A percentile compares a stretch with the other conserved stretches of the same genome.
phyloP scores from a whole-genome alignment of 202 grass and related monocot species.

The Sporobolus alterniflorus region DNA sequence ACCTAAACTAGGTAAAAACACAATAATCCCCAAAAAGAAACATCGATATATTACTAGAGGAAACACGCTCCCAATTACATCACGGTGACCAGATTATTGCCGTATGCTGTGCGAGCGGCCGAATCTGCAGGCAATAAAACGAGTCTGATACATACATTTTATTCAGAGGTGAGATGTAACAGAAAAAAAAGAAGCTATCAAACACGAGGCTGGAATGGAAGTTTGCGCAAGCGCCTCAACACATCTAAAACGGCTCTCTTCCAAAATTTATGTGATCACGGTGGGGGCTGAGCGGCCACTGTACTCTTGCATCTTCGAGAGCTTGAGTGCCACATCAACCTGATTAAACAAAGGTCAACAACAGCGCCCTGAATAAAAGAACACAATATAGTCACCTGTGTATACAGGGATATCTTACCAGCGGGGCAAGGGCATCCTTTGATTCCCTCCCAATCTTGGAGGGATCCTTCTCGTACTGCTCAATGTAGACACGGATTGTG shows the following conservation, averaged over 20 bases:
- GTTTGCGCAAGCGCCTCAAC: conserved; percentile 14
- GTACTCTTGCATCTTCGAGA: conserved; percentile 89
- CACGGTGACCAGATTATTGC: conserved; percentile 39
- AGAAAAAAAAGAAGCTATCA: conserved; percentile 12
- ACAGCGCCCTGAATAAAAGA: background rate
- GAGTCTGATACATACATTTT: conserved; percentile 46
- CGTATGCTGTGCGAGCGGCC: conserved; percentile 26
- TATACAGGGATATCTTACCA: conserved; percentile 50
- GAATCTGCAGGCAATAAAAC: conserved; percentile 23
- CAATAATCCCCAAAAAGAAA: too few relatives aligned
- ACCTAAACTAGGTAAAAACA: too few relatives aligned
- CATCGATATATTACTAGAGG: conserved; percentile 21
- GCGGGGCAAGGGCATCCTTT: conserved; percentile 83
- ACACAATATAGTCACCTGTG: background rate
- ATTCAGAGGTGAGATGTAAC: conserved; percentile 39
- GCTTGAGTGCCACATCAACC: conserved; percentile 86
- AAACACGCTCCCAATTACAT: conserved; percentile 26
- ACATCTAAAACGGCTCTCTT: conserved; percentile 14
- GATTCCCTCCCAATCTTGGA: conserved; percentile 87
- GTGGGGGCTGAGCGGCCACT: conserved; percentile 90
- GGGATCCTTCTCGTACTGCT: conserved; percentile 91
- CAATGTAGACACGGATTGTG: conserved; percentile 94
- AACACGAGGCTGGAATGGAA: conserved; percentile 26
- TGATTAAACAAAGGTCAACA: conserved; percentile 22
- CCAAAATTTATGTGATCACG: conserved; percentile 89